These are phyloP conservation scores for Kwoniella newhampshirensis DNA, from an alignment of 768 basidiomycete species.

Conservation along the genomic window DNA sequence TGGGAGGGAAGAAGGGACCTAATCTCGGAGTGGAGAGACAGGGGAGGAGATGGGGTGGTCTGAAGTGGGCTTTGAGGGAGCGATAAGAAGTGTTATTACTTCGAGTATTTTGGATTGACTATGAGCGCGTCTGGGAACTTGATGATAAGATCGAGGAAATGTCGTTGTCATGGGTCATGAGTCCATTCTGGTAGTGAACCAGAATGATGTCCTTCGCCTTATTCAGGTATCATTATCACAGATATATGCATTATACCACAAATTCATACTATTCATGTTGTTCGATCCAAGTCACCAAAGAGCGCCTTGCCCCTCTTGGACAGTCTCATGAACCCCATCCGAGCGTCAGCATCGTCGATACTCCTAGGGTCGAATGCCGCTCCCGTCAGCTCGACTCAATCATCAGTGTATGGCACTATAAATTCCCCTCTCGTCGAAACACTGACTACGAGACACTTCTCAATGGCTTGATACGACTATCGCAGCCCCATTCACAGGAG, in stretches of 20 bases:
- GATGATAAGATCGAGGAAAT: no score
- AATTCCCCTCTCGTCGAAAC: neutral
- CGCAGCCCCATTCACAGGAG: neutral
- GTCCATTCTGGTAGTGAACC: no score
- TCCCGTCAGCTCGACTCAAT: no score
- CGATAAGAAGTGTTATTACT: constrained; percentile 11
- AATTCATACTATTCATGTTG: neutral
- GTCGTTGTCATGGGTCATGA: neutral
- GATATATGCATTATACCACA: constrained; percentile 4
- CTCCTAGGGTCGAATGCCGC: no score
- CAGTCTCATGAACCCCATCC: constrained; percentile 41
- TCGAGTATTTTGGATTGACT: no score
- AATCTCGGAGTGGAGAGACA: constrained; percentile 19
- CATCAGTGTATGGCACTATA: neutral
- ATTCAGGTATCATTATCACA: neutral
- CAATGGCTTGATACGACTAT: no score
- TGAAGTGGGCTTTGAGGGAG: constrained; percentile 40
- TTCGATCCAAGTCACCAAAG: constrained; percentile 29
- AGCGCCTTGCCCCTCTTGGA: constrained; percentile 28
- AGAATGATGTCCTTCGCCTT: no score
- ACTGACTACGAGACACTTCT: no score
- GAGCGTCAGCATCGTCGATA: constrained; percentile 39
- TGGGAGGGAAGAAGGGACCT: constrained; percentile 21
- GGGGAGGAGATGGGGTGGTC: constrained; percentile 31
- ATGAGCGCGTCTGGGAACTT: neutral